Conservation (phyloP, 1,284 basidiomycete genomes). For the Dichomitus squalens region DNA sequence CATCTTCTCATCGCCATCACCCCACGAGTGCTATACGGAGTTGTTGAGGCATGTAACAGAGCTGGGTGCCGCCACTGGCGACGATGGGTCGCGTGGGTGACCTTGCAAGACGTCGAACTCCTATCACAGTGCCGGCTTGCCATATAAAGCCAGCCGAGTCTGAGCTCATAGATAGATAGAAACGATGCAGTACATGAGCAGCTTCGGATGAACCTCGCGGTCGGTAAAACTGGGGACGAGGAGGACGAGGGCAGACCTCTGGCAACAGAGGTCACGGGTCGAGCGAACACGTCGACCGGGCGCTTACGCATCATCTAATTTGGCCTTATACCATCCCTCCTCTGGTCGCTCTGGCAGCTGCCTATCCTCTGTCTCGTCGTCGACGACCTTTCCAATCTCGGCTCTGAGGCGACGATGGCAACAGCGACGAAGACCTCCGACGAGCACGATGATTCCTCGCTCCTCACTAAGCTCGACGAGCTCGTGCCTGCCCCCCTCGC, state of each 20-base stretch:
- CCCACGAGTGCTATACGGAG: no score
- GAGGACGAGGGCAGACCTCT: not conserved
- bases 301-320: slow-evolving; percentile 6
- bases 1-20: no score
- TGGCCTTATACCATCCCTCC: slow-evolving; percentile 21
- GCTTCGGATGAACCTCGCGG: slow-evolving; percentile 21
- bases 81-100: no score
- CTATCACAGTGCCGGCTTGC: no score
- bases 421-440: slow-evolving; percentile 22
- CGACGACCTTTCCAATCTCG: slow-evolving; percentile 4
- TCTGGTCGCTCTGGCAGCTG: slow-evolving; percentile 21
- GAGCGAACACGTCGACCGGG: slow-evolving; percentile 21
- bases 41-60: no score
- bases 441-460: slow-evolving; percentile 32
- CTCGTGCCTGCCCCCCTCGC: slow-evolving; percentile 55
- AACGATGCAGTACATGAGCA: no score
- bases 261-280: slow-evolving; percentile 14
- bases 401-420: slow-evolving; percentile 18
- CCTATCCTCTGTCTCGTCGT: slow-evolving; percentile 9
- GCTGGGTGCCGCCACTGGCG: no score
- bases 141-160: no score
- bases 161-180: no score
- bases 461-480: slow-evolving; percentile 60
- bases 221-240: not conserved
- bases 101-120: no score